These are phyloP conservation scores for Dactylellina leptospora DNA, from an alignment of 2,329 filamentous ascomycete species.

Conservation along the genomic window DNA sequence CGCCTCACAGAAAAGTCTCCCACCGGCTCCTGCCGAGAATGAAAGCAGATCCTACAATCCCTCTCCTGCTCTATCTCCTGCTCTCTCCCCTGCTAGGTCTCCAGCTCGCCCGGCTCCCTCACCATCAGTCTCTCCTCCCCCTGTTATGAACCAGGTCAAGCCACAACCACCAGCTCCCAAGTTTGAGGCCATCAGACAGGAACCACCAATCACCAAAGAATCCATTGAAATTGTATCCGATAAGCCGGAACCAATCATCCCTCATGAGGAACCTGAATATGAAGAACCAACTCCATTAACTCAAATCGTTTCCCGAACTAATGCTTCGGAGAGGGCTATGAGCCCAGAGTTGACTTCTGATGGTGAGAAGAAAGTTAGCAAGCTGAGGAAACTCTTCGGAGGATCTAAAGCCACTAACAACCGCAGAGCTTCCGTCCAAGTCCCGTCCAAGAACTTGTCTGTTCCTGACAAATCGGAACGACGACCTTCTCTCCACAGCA, in stretches of 20 bases:
- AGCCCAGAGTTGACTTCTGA: slow-evolving; percentile 57
- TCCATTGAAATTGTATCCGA: slow-evolving; percentile 44
- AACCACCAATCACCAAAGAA: slow-evolving; percentile 5
- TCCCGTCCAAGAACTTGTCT: slow-evolving; percentile 22
- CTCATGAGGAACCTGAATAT: slow-evolving; percentile 55
- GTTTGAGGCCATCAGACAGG: slow-evolving; percentile 14
- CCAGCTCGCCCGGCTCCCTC: slow-evolving; percentile 6
- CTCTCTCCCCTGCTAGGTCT: slow-evolving; percentile 12
- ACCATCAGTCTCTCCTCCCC: slow-evolving; percentile 2
- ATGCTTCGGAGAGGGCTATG: slow-evolving; percentile 56
- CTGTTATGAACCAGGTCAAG: slow-evolving; percentile 3
- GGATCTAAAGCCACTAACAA: slow-evolving; percentile 26
- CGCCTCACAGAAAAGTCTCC: slow-evolving; percentile 39
- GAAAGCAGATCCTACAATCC: slow-evolving; percentile 16
- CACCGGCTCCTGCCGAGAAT: slow-evolving; percentile 37
- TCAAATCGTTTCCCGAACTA: slow-evolving; percentile 35
- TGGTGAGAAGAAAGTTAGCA: slow-evolving; percentile 54
- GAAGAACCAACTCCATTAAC: slow-evolving; percentile 22
- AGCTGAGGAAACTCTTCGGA: slow-evolving; percentile 39
- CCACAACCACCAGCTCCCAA: slow-evolving; percentile 20
- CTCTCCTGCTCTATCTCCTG: slow-evolving; percentile 25
- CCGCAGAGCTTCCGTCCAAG: slow-evolving; percentile 46
- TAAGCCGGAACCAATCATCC: slow-evolving; percentile 53
- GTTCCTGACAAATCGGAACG: slow-evolving; percentile 38
- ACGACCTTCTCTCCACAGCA: slow-evolving; percentile 39